Evolutionary conservation across 139 green algal genomes (phyloP), one percentile per base, ranked within the genome.

Genomic region (Gonium pectorale): DNA sequence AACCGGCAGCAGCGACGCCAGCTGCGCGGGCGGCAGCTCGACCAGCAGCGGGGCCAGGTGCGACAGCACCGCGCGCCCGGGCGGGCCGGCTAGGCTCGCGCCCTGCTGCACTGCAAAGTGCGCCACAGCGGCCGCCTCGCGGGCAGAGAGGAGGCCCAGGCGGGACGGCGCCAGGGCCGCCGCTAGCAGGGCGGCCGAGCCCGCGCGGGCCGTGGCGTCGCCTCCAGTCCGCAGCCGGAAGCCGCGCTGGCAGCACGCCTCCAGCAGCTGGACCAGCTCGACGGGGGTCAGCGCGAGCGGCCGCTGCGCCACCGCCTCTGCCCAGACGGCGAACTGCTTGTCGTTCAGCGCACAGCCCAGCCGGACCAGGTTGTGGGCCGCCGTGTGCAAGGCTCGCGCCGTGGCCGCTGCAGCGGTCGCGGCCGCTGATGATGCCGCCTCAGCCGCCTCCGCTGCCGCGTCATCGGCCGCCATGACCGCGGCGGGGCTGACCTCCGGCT

Each of bases 31-130:
- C 0, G 26, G 2, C 38, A 83, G 77, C 43, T 83, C 60, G 5
- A 15, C 1, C 41, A 83, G 77, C 13, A 41, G 60, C n/a, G 77
- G 60, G 31, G 41, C 29, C 15, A 83, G 77, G n/a, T 73, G 77
- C 41, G 3, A 31, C 60, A 64, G 43, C 60, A 73, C 8, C 43
- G 21, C 43, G 3, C 15, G 1, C 3, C 5, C 59, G n/a, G 19
- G 29, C 2, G 4, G 37, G 4, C 40, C 33, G 13, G 3, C 40
- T 41, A 83, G 77, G 31, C 37, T 21, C 33, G 73, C 5, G 1
- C 77, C 77, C 44, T 83, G 62, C 43, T 59, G 29, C 19, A 31
- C 77, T 44, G 77, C 77, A 21, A 83, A 83, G 2, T 9, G n/a
- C 31, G 43, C 62, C 15, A 73, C 41, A 11, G 62, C 22, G 26